Evolutionary conservation across 2,329 filamentous ascomycete species (phyloP).

Genomic region (Magnaporthiopsis poae): DNA sequence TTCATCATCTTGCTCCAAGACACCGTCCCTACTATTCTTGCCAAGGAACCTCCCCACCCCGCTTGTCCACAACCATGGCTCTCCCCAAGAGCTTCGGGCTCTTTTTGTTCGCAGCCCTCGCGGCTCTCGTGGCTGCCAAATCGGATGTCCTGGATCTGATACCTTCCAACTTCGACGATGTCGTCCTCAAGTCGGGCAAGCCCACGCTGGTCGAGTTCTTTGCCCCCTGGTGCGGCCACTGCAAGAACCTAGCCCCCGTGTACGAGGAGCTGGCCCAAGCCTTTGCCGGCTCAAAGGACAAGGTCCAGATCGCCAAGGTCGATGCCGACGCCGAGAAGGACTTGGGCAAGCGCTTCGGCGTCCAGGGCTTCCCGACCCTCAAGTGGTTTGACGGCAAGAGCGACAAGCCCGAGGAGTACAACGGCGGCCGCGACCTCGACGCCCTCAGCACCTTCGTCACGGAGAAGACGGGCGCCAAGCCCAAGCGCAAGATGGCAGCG

Average conservation of each 20-base stretch:
- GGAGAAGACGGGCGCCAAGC: slow-evolving; percentile 77
- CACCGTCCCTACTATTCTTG: neutral
- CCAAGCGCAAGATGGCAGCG: slow-evolving; percentile 63
- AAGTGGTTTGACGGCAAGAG: slow-evolving; percentile 98
- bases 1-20: no score
- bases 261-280: slow-evolving; percentile 79
- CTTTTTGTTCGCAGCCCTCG: slow-evolving; percentile 45
- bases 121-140: slow-evolving; percentile 49
- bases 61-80: slow-evolving; percentile 33
- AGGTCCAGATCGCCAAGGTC: slow-evolving; percentile 86
- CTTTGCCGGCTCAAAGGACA: slow-evolving; percentile 61
- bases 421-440: slow-evolving; percentile 76
- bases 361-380: slow-evolving; percentile 91
- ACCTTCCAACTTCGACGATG: slow-evolving; percentile 80
- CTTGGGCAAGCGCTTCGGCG: slow-evolving; percentile 74
- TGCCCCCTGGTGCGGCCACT: slow-evolving; percentile 97
- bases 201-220: slow-evolving; percentile 97
- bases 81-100: slow-evolving; percentile 41
- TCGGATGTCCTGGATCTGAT: slow-evolving; percentile 84
- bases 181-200: slow-evolving; percentile 85
- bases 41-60: neutral
- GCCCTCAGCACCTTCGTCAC: slow-evolving; percentile 69
- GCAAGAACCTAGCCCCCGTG: slow-evolving; percentile 89
- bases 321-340: slow-evolving; percentile 83
- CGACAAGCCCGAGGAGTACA: slow-evolving; percentile 75